Evolutionary conservation across 306 rosid species (phyloP).

Genomic region (Abrus precatorius): DNA sequence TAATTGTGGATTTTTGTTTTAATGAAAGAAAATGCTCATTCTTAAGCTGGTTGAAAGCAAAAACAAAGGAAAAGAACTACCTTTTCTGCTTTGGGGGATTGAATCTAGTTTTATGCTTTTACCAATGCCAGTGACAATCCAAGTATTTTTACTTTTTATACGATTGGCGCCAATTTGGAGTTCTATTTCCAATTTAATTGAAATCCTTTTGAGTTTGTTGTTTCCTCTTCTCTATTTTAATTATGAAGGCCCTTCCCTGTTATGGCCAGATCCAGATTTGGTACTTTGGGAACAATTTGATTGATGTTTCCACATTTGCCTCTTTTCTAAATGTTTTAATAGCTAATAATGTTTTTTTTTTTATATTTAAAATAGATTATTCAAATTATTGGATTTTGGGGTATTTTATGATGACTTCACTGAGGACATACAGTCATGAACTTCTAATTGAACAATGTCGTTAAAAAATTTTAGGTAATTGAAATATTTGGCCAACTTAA

Average conservation of each 20-base stretch:
- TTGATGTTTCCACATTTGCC: slow-evolving; percentile 35
- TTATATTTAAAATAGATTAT: not conserved
- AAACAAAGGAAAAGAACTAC: not conserved
- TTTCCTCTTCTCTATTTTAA: not conserved
- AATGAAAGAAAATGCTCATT: not conserved
- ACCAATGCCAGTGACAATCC: slow-evolving; percentile 7
- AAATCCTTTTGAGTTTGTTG: not conserved
- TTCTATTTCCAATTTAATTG: slow-evolving; percentile 19
- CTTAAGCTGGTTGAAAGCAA: slow-evolving; percentile 1
- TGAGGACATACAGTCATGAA: not conserved
- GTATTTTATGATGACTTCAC: not conserved
- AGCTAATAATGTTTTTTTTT: not conserved
- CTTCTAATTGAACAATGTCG: slow-evolving; percentile 3
- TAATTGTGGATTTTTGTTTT: slow-evolving; percentile 15
- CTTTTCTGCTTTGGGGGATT: slow-evolving; percentile 32
- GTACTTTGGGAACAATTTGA: not conserved
- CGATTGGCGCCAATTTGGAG: slow-evolving; percentile 34
- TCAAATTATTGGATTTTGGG: slow-evolving; percentile 28
- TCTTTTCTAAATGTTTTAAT: not conserved
- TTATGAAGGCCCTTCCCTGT: slow-evolving; percentile 12
- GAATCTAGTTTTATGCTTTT: slow-evolving; percentile 44
- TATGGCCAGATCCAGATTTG: slow-evolving; percentile 46
- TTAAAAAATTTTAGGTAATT: slow-evolving; percentile 26
- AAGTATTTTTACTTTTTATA: not conserved
- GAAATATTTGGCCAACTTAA: slow-evolving; percentile 24